Conservation (phyloP, 2,329 filamentous ascomycete species). For the Stemphylium lycopersici region DNA sequence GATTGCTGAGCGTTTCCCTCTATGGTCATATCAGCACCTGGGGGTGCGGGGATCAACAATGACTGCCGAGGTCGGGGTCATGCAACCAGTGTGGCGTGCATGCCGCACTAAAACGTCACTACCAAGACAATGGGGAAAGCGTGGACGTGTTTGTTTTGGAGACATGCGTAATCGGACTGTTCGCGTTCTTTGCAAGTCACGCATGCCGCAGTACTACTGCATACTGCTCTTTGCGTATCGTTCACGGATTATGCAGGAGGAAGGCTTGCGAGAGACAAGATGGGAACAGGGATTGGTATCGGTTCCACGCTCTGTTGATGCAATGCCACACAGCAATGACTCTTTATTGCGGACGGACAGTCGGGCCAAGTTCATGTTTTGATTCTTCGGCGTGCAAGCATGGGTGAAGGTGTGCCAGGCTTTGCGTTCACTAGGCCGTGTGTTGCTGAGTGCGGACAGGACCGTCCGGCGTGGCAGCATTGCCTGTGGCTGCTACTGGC, state of each 20-base stretch:
- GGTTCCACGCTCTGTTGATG: not conserved
- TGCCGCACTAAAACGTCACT: not conserved
- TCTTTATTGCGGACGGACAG: not conserved
- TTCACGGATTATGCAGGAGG: not conserved
- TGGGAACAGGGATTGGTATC: not conserved
- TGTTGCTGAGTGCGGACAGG: not conserved
- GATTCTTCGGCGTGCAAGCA: not conserved
- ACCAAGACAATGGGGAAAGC: not conserved
- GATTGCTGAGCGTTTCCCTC: slow-evolving; percentile 35
- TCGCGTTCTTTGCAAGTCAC: not conserved
- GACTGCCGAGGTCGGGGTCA: slow-evolving; percentile 35
- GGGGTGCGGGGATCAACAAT: slow-evolving; percentile 28
- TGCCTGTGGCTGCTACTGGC: not conserved
- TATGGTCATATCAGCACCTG: slow-evolving; percentile 1
- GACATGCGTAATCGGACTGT: not conserved
- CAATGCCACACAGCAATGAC: not conserved
- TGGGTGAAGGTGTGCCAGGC: not conserved
- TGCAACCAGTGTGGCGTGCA: not conserved
- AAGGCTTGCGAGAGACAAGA: not conserved
- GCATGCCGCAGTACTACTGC: not conserved
- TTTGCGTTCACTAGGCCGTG: not conserved
- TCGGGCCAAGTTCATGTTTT: not conserved
- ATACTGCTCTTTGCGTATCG: not conserved
- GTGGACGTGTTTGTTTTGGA: not conserved
- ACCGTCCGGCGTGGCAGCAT: not conserved